Conservation (phyloP, 441 rosid genomes). For the Pelargonium australe region DNA sequence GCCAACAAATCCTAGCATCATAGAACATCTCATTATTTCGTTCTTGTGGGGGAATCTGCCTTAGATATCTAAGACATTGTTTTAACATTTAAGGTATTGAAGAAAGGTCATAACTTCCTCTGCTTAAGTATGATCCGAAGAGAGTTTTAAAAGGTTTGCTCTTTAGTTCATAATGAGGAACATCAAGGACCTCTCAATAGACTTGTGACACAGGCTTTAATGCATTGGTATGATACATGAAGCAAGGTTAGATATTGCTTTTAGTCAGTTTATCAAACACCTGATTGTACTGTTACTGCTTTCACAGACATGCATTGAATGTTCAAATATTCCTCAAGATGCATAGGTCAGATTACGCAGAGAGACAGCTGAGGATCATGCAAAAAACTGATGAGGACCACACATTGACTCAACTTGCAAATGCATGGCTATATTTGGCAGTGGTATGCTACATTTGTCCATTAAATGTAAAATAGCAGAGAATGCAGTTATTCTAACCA, state of each 20-base stretch:
- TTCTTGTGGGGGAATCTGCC: too few species aligned
- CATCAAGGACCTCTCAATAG: background rate
- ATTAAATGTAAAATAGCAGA: background rate
- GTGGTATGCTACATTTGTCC: slow-evolving; percentile 41
- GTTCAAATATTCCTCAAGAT: slow-evolving; percentile 65
- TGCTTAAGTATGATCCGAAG: too few species aligned
- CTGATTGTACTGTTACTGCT: slow-evolving; percentile 12
- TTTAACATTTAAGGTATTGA: too few species aligned
- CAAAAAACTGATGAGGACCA: slow-evolving; percentile 73
- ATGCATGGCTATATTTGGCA: slow-evolving; percentile 67
- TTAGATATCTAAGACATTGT: too few species aligned
- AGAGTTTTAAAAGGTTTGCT: too few species aligned
- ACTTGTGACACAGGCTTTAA: background rate
- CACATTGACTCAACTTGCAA: slow-evolving; percentile 68
- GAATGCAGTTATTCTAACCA: background rate
- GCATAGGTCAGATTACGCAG: slow-evolving; percentile 58
- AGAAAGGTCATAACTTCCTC: too few species aligned
- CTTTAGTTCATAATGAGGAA: too few species aligned
- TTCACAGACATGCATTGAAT: slow-evolving; percentile 69
- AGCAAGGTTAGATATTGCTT: background rate
- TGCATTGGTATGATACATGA: background rate
- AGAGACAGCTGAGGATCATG: slow-evolving; percentile 64
- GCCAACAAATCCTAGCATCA: too few species aligned
- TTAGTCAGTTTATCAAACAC: slow-evolving; percentile 12
- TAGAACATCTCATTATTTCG: too few species aligned